phyloP scores from a whole-genome alignment of 179 eudicot genomes.

The Pouteria campechiana region DNA sequence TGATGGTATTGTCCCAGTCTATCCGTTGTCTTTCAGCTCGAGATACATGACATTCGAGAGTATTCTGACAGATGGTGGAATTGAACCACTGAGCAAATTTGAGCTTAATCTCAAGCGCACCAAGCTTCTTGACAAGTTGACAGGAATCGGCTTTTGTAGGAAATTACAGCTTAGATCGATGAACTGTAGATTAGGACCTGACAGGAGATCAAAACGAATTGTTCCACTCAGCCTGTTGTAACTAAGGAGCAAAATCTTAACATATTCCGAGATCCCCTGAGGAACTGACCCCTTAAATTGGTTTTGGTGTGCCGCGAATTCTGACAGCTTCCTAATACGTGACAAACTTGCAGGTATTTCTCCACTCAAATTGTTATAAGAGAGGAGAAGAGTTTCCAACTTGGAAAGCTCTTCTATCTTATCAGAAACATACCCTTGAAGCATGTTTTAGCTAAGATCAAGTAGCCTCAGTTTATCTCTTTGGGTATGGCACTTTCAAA shows the following conservation, averaged over 20 bases:
- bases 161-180: constrained; percentile 51
- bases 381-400: constrained; percentile 37
- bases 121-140: constrained; percentile 27
- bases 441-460: constrained; percentile 46
- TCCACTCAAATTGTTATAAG: constrained; percentile 41
- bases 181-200: constrained; percentile 29
- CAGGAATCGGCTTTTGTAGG: constrained; percentile 45
- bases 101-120: constrained; percentile 51
- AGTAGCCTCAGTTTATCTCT: constrained; percentile 36
- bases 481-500: constrained; percentile 38
- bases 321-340: constrained; percentile 20
- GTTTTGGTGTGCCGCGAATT: constrained; percentile 75
- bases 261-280: constrained; percentile 30
- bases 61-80: constrained; percentile 18
- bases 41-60: constrained; percentile 41
- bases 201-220: constrained; percentile 41
- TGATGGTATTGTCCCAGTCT: constrained; percentile 51
- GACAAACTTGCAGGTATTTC: constrained; percentile 34
- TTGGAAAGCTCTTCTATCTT: constrained; percentile 31
- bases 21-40: constrained; percentile 45
- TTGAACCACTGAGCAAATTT: constrained; percentile 35
- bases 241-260: constrained; percentile 55
- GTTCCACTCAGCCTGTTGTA: constrained; percentile 43
- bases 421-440: constrained; percentile 37
- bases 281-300: constrained; percentile 46